Base-by-base conservation (phyloP, 2,329 filamentous ascomycete genomes). In the Colletotrichum costaricense region DNA sequence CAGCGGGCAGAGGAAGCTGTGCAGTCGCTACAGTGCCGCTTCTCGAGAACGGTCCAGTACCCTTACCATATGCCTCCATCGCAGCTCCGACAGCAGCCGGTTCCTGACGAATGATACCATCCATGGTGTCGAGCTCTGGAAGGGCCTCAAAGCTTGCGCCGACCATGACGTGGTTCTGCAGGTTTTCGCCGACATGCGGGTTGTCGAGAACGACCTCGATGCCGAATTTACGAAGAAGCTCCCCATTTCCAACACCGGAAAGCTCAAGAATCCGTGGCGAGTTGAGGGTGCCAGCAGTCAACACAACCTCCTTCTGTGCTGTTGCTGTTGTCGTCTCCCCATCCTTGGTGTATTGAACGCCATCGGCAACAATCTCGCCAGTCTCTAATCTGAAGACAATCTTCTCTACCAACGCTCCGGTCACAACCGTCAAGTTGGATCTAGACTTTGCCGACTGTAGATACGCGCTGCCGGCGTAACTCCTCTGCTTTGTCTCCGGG, bases 251-350 rank as follows among this genome's bases (percentile, higher is more conserved):
- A 57, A 86, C 80, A 1, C 84, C 83, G 2, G 84, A 86, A 7
- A 85, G 78, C 74, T 87, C 82, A 5, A 88, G 80, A 33, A 88
- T 76, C 22, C 82, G 80, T 4, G 86, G 84, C 0, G 82, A 81
- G 65, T 85, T 82, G 72, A 87, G 80, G 1, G 81, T 77, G 2
- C 86, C 86, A 6, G 83, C 84, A 1, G 81, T 79, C 5, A 88
- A 58, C 30, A 87, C 82, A 3, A 88, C 81, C 70, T 88, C 86
- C 30, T 78, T 81, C 2, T 73, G 76, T 1, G 81, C 82, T 7
- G 57, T 72, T 12, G 80, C 72, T 0, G 59, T 76, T 38, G 72
- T 75, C 12, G 58, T 75, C 42, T 70, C 73, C 19, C 64, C 73
- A 19, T 67, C 65, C 42, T 74, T 64, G 49, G 62, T 62, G 67